Conservation (phyloP, 768 basidiomycete species). For the Lyophyllum semitale region DNA sequence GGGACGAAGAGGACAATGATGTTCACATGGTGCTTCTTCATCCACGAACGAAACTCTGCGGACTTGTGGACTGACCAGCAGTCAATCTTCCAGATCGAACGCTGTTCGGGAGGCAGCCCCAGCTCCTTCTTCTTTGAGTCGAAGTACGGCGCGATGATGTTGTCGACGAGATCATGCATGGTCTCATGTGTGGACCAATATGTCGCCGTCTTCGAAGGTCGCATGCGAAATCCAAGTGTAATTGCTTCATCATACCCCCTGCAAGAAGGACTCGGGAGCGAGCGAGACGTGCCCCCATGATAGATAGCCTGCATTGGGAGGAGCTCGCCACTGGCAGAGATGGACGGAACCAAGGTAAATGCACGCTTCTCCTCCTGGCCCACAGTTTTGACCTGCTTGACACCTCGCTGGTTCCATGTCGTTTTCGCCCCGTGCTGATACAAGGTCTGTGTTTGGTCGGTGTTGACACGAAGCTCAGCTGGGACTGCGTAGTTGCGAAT, state of each 20-base stretch:
- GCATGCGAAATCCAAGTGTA: constrained; percentile 20
- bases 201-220: constrained; percentile 20
- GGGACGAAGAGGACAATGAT: constrained; percentile 33
- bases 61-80: constrained; percentile 35
- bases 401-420: constrained; percentile 25
- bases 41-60: constrained; percentile 29
- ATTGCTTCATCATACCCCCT: constrained; percentile 21
- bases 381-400: constrained; percentile 33
- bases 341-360: constrained; percentile 33
- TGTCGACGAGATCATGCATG: constrained; percentile 19
- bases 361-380: constrained; percentile 40
- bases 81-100: constrained; percentile 20
- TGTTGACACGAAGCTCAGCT: constrained; percentile 29
- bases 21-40: constrained; percentile 23
- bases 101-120: constrained; percentile 14
- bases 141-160: constrained; percentile 25
- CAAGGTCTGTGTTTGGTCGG: constrained; percentile 35
- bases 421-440: constrained; percentile 28
- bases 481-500: constrained; percentile 34
- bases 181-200: constrained; percentile 29
- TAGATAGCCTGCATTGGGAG: constrained; percentile 38
- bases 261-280: constrained; percentile 17
- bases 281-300: constrained; percentile 22
- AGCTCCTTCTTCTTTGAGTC: constrained; percentile 10
- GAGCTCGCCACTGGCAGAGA: constrained; percentile 25